Evolutionary conservation across 306 rosid species (phyloP).

Genomic region (Vigna unguiculata): DNA sequence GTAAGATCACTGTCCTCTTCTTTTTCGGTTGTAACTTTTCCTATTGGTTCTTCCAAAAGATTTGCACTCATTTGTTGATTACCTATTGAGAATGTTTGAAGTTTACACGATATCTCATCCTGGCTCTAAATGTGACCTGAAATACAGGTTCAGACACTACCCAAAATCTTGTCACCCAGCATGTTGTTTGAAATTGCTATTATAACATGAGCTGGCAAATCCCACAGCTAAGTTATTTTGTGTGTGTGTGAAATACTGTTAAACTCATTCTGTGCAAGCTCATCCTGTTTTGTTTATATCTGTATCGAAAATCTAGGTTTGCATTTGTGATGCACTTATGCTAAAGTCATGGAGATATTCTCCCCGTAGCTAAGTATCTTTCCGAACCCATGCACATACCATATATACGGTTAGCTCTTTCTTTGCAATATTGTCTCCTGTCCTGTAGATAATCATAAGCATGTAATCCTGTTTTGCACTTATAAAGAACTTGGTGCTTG

Average conservation of each 20-base stretch:
- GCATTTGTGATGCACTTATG: not conserved
- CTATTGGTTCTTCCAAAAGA: conserved; percentile 5
- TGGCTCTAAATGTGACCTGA: conserved; percentile 22
- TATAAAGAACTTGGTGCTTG: not conserved
- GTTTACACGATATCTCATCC: not conserved
- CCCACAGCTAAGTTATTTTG: not conserved
- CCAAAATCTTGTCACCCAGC: not conserved
- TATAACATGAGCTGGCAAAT: conserved; percentile 27
- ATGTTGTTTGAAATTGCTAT: not conserved
- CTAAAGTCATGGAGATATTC: conserved; percentile 12
- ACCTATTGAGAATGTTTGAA: conserved; percentile 27
- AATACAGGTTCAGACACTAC: not conserved
- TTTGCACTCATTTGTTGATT: conserved; percentile 18
- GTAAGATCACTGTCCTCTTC: conserved; percentile 53
- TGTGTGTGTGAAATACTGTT: not conserved
- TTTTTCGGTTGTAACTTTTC: conserved; percentile 19
- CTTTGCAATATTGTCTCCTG: conserved; percentile 14
- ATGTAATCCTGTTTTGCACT: not conserved
- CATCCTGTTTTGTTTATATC: not conserved
- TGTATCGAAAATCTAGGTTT: not conserved
- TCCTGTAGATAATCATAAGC: conserved; percentile 3
- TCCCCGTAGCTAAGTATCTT: not conserved
- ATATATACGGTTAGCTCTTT: not conserved
- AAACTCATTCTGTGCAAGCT: not conserved
- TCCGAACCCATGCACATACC: not conserved